Conservation (phyloP, 2,329 filamentous ascomycete species). For the Stagonosporopsis chrysanthemi region DNA sequence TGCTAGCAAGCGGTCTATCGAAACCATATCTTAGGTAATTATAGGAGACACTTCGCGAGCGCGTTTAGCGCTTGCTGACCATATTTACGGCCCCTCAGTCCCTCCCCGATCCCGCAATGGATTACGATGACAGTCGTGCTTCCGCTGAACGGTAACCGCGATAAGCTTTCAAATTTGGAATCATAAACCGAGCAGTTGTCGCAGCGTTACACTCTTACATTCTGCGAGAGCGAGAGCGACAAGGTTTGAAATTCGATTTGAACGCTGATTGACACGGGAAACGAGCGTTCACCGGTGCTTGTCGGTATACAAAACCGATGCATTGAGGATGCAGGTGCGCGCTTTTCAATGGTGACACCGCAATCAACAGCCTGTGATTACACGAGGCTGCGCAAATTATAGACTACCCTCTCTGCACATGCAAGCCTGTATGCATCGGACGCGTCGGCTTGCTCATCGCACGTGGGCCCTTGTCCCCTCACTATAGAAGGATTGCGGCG, state of each 20-base stretch:
- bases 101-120: background rate
- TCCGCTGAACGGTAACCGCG: background rate
- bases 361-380: constrained; percentile 2
- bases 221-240: background rate
- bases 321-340: constrained; percentile 14
- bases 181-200: background rate
- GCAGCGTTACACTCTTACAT: background rate
- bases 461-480: background rate
- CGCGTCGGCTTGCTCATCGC: constrained; percentile 7
- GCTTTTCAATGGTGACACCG: constrained; percentile 10
- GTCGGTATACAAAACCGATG: constrained; percentile 7
- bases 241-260: background rate
- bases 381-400: constrained; percentile 7
- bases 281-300: constrained; percentile 3
- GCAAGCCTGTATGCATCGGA: constrained; percentile 6
- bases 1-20: constrained; percentile 14
- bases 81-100: background rate
- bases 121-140: constrained; percentile 1
- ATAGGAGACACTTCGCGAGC: constrained; percentile 9
- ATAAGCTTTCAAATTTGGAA: background rate
- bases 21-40: constrained; percentile 14
- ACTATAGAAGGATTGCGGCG: constrained; percentile 5
- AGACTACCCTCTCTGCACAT: constrained; percentile 1
- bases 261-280: constrained; percentile 1
- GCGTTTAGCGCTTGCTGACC: constrained; percentile 19